These are phyloP conservation scores for Centrapalus pauciflorus DNA, from an alignment of 129 eudicot genomes.

Conservation along the genomic window DNA sequence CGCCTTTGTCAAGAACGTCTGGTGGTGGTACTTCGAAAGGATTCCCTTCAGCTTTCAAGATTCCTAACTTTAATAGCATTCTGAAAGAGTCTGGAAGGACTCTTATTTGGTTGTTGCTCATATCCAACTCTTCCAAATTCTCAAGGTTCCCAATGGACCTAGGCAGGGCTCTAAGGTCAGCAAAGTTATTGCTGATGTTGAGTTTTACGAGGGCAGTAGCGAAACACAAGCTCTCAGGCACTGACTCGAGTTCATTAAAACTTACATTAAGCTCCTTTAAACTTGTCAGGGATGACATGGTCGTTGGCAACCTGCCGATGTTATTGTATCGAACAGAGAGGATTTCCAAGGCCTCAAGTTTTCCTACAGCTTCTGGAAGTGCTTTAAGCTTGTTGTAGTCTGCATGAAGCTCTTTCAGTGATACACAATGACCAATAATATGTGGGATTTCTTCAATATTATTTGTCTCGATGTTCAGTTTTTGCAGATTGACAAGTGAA, in stretches of 20 bases:
- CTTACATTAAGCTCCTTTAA: conserved; percentile 81
- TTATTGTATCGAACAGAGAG: conserved; percentile 76
- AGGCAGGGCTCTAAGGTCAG: conserved; percentile 72
- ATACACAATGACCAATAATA: conserved; percentile 66
- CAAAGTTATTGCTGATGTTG: conserved; percentile 89
- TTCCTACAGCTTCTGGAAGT: conserved; percentile 87
- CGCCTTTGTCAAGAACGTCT: conserved; percentile 56
- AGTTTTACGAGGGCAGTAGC: conserved; percentile 83
- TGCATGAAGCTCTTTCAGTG: conserved; percentile 81
- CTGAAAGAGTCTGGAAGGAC: conserved; percentile 78
- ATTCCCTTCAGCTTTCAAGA: conserved; percentile 73
- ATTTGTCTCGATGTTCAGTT: conserved; percentile 66
- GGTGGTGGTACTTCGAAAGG: conserved; percentile 79
- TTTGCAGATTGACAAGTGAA: conserved; percentile 61
- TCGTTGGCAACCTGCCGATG: conserved; percentile 75
- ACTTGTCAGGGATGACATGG: conserved; percentile 63
- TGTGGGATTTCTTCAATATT: conserved; percentile 88
- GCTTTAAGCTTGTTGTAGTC: conserved; percentile 93
- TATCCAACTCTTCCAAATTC: conserved; percentile 80
- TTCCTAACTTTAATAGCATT: conserved; percentile 50
- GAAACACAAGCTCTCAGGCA: conserved; percentile 94
- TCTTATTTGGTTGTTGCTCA: conserved; percentile 83
- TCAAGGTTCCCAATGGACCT: conserved; percentile 97
- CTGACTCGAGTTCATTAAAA: conserved; percentile 78
- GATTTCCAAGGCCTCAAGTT: conserved; percentile 54